phyloP scores from a whole-genome alignment of 2,329 filamentous ascomycete species.

The Plectosphaerella sp. region DNA sequence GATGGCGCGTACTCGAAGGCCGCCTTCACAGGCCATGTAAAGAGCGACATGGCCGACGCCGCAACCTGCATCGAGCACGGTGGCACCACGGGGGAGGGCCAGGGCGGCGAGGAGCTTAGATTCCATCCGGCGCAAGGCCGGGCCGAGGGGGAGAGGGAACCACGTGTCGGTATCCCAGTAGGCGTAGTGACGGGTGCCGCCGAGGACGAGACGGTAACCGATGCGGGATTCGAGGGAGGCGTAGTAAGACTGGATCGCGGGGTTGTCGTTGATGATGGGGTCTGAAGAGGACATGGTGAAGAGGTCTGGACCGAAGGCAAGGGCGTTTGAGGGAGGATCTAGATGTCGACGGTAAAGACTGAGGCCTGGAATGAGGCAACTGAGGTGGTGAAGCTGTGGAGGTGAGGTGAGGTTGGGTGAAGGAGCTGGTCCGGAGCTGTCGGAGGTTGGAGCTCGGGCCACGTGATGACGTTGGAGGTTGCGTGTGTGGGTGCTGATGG shows the following conservation, averaged over 20 bases:
- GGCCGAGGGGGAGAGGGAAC: slow-evolving; percentile 42
- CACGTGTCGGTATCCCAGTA: slow-evolving; percentile 39
- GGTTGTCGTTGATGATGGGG: slow-evolving; percentile 31
- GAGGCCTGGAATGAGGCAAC: neutral
- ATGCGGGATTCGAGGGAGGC: slow-evolving; percentile 37
- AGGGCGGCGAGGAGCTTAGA: slow-evolving; percentile 36
- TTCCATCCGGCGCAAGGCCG: slow-evolving; percentile 42
- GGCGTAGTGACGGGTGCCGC: slow-evolving; percentile 45
- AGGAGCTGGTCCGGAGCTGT: too few relatives aligned
- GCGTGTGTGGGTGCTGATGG: too few relatives aligned
- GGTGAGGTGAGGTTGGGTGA: neutral
- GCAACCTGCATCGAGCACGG: slow-evolving; percentile 48
- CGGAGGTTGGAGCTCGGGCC: too few relatives aligned
- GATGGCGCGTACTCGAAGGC: slow-evolving; percentile 38
- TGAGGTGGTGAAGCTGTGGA: neutral
- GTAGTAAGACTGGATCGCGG: slow-evolving; percentile 38
- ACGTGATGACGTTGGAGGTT: too few relatives aligned
- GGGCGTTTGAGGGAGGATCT: neutral
- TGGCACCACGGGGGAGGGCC: slow-evolving; percentile 28
- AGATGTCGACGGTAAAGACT: neutral
- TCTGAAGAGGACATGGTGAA: slow-evolving; percentile 15
- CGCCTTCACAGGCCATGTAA: slow-evolving; percentile 34
- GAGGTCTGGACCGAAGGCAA: neutral
- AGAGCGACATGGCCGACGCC: slow-evolving; percentile 46
- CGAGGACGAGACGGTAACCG: slow-evolving; percentile 36